Evolutionary conservation across 78 protist genomes (phyloP).

Genomic region (Diacronema lutheri): DNA sequence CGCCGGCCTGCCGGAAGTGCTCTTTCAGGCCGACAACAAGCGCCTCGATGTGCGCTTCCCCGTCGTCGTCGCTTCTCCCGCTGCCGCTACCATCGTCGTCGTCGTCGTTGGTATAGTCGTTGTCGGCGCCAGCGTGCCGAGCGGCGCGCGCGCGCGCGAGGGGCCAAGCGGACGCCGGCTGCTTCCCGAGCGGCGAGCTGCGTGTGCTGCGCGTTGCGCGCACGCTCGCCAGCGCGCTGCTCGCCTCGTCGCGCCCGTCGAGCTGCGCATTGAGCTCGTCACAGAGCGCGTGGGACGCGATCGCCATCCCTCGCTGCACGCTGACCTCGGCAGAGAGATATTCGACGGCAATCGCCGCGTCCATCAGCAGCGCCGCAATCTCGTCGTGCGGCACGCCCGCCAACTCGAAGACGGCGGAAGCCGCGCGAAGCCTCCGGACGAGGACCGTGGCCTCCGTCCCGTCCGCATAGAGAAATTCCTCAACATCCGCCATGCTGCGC

Average conservation of each 20-base stretch:
- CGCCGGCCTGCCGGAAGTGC: background rate
- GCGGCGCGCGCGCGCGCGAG: background rate
- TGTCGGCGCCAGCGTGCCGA: background rate
- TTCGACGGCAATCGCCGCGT: background rate
- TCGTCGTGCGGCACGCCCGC: too few relatives aligned
- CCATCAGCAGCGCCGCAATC: background rate
- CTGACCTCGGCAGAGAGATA: background rate
- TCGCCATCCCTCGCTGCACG: slow-evolving; percentile 2
- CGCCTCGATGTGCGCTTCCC: background rate
- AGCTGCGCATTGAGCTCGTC: background rate
- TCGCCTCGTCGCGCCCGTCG: background rate
- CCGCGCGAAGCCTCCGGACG: too few relatives aligned
- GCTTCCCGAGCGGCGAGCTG: background rate
- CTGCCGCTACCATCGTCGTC: too few relatives aligned
- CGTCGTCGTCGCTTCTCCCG: too few relatives aligned
- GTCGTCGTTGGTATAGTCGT: background rate
- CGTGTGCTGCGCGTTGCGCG: background rate
- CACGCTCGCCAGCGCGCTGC: background rate
- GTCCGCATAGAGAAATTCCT: too few relatives aligned
- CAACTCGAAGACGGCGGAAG: too few relatives aligned
- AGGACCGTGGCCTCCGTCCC: too few relatives aligned
- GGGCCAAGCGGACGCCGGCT: background rate
- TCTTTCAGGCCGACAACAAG: background rate
- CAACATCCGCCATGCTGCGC: too few relatives aligned
- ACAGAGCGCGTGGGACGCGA: background rate